Evolutionary conservation across 371 early-diverging fungal species (phyloP).

Genomic region (Mucor lusitanicus): DNA sequence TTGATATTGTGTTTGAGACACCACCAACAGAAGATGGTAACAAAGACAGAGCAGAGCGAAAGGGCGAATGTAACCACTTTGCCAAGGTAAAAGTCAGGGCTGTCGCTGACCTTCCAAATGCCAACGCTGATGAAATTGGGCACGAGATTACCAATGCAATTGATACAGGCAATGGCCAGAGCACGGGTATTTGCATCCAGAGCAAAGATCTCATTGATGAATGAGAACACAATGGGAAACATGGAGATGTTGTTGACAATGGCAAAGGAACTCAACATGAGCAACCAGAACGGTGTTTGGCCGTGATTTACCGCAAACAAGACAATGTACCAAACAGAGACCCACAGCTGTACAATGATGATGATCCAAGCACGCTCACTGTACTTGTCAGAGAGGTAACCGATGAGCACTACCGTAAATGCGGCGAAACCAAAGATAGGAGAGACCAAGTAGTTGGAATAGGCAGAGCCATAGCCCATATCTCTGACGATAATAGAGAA

Average conservation of each 20-base stretch:
- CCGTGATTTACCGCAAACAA: slow-evolving; percentile 17
- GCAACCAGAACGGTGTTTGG: slow-evolving; percentile 9
- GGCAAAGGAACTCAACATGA: slow-evolving; percentile 13
- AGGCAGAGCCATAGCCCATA: not conserved
- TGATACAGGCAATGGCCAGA: too few species aligned
- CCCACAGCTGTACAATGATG: slow-evolving; percentile 11
- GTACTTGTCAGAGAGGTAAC: slow-evolving; percentile 13
- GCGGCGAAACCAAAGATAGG: slow-evolving; percentile 1
- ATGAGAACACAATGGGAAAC: slow-evolving; percentile 9
- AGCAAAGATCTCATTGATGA: not conserved
- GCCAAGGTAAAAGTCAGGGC: too few species aligned
- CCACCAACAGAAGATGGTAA: too few species aligned
- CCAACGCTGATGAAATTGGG: too few species aligned
- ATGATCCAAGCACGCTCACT: slow-evolving; percentile 16
- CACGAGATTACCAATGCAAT: too few species aligned
- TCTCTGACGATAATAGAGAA: slow-evolving; percentile 6
- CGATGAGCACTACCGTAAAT: slow-evolving; percentile 6
- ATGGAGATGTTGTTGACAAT: slow-evolving; percentile 7
- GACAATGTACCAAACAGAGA: slow-evolving; percentile 19
- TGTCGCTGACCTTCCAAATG: too few species aligned
- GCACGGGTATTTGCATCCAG: too few species aligned
- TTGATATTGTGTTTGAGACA: too few species aligned
- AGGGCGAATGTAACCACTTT: too few species aligned
- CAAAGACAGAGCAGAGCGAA: too few species aligned
- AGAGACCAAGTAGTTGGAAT: slow-evolving; percentile 5